Evolutionary conservation across 1,284 basidiomycete species (phyloP), one percentile per base, ranked within the genome.

Genomic region (Tilletia indica): DNA sequence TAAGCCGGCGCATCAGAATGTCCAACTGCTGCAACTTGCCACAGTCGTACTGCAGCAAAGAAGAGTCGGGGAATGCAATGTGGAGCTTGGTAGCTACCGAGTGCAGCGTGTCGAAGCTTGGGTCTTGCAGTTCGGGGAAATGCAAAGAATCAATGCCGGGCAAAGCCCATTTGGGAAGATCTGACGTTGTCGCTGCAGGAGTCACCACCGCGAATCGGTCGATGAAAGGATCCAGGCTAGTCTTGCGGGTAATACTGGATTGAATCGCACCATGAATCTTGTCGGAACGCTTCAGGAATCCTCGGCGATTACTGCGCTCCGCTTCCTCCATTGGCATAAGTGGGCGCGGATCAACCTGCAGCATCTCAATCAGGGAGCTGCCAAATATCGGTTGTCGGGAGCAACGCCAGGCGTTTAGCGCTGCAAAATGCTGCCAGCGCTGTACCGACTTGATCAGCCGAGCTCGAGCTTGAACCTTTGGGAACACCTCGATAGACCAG

Each of bases 11-110:
- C 58, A 98, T 88, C 42, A 98, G 87, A 34, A 87, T 86, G 42
- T 90, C 89, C 3, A 98, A 89, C 75, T 91, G 89, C 82, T 97
- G 95, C 19, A 98, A 88, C 84, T 98, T 98, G 67, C 95, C 95
- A 80, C 96, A 97, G 84, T 98, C 95, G 85, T 95, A 98, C 83
- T 97, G 95, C 4, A 97, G 87, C 36, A 97, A 87, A 0, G 91
- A 93, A 0, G 91, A 89, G 79, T 97, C 93, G 0, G 95, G 95
- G 83, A 98, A 97, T 0, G 94, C 94, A 71, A 98, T 93, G 80
- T 95, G 93, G 38, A 95, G 88, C 83, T 93, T 94, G 76, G 94
- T 92, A 58, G 88, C 89, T 0, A 91, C 86, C 0, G 87, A 87
- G 80, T 94, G 93, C 36, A 97, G 87, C 0, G 86, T 86, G 73